A percentile compares a stretch with the other conserved stretches of the same genome.
These are phyloP conservation scores for Starmerella floris DNA, from an alignment of 805 yeast species.

Conservation along the genomic window DNA sequence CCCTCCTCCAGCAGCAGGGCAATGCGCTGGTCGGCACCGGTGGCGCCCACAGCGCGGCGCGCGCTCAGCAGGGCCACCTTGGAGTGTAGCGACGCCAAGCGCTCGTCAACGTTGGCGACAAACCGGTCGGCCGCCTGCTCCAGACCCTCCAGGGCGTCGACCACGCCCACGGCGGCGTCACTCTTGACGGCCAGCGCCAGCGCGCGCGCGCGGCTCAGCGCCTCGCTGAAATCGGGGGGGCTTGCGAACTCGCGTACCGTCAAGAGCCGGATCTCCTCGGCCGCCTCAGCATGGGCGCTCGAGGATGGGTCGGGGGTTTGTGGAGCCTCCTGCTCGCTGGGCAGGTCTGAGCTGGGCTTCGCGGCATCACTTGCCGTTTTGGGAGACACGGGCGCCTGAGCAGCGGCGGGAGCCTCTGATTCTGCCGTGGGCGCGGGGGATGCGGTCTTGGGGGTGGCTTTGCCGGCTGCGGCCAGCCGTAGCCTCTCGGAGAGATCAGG, in stretches of 20 bases:
- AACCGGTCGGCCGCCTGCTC: conserved; percentile 2
- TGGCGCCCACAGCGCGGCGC: neutral
- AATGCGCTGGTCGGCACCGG: conserved; percentile 40
- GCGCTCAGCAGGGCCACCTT: conserved; percentile 14
- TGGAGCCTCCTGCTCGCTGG: neutral
- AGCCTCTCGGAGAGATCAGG: conserved; percentile 73
- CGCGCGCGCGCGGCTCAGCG: conserved; percentile 6
- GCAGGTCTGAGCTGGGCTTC: neutral
- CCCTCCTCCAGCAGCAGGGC: conserved; percentile 42
- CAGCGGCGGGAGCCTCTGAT: neutral
- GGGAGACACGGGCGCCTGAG: neutral
- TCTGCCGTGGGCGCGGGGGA: neutral
- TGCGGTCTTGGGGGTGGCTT: conserved; percentile 21
- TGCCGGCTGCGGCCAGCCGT: conserved; percentile 56
- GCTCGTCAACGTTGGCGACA: conserved; percentile 1
- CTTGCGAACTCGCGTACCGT: conserved; percentile 42
- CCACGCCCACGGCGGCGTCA: conserved; percentile 12
- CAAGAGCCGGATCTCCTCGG: neutral
- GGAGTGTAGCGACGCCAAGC: conserved; percentile 8
- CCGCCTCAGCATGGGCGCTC: neutral
- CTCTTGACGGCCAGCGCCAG: conserved; percentile 10
- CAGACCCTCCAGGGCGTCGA: conserved; percentile 11
- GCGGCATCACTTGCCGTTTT: neutral
- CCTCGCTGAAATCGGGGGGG: conserved; percentile 29
- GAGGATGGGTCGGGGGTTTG: neutral